phyloP scores from a whole-genome alignment of 2,329 filamentous ascomycete genomes.

The Venturia pyrina region DNA sequence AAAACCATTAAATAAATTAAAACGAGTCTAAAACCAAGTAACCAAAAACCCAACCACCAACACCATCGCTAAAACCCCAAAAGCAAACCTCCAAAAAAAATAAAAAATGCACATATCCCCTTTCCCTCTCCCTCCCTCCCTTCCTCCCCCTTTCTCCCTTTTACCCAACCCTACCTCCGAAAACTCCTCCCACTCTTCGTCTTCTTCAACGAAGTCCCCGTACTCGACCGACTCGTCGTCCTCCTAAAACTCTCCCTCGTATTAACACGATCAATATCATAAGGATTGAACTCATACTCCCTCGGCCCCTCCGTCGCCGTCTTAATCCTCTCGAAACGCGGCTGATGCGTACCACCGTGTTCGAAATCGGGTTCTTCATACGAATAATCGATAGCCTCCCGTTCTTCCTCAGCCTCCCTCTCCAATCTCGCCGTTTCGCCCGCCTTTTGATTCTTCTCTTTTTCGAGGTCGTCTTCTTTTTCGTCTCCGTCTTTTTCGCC shows the following conservation, averaged over 20 bases:
- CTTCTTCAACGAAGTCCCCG: not conserved
- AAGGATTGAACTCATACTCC: slow-evolving; percentile 33
- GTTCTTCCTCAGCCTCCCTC: slow-evolving; percentile 13
- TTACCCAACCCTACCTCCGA: not conserved
- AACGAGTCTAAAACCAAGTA: no score
- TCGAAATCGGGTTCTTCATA: slow-evolving; percentile 13
- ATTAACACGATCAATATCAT: slow-evolving; percentile 38
- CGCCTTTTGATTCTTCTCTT: slow-evolving; percentile 9
- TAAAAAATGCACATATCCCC: no score
- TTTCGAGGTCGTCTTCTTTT: slow-evolving; percentile 15
- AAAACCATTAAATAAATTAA: no score
- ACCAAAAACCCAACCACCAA: no score
- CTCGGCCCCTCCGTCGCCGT: slow-evolving; percentile 18
- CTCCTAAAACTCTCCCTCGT: slow-evolving; percentile 34
- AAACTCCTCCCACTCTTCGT: not conserved
- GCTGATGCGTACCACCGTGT: slow-evolving; percentile 16
- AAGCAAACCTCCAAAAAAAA: no score
- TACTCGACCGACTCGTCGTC: not conserved
- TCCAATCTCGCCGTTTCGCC: not conserved
- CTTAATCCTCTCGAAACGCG: slow-evolving; percentile 30
- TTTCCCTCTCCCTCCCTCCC: no score
- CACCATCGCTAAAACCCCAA: no score
- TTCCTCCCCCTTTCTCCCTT: no score
- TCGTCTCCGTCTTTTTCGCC: slow-evolving; percentile 16
- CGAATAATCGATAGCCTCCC: slow-evolving; percentile 12